phyloP scores from a whole-genome alignment of 2,329 filamentous ascomycete genomes.

The Ophiostoma novo-ulmi region DNA sequence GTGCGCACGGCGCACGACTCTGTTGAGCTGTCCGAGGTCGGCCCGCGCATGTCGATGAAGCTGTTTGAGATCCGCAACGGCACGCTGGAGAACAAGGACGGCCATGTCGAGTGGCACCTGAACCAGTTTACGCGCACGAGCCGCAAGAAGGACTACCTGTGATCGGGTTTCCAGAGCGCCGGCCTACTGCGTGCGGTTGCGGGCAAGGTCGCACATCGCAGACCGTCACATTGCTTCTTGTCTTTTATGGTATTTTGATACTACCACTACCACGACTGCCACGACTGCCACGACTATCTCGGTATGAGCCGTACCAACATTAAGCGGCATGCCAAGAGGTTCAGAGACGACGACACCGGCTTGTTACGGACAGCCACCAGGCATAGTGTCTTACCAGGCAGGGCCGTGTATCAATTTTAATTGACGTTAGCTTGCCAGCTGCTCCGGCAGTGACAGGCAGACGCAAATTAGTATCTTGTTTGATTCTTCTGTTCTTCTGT shows the following conservation, averaged over 20 bases:
- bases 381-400: background rate
- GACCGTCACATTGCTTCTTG: background rate
- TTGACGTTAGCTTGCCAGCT: background rate
- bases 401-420: background rate
- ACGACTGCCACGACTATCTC: background rate
- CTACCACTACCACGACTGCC: background rate
- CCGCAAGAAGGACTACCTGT: constrained; percentile 93
- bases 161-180: constrained; percentile 31
- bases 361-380: background rate
- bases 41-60: constrained; percentile 95
- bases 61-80: constrained; percentile 89
- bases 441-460: background rate
- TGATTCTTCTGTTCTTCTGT: background rate
- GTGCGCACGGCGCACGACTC: constrained; percentile 77
- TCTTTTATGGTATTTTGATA: background rate
- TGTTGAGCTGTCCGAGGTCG: constrained; percentile 83
- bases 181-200: background rate
- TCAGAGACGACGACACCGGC: background rate
- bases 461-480: background rate
- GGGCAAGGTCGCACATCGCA: background rate
- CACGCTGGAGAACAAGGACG: constrained; percentile 88
- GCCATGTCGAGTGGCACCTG: constrained; percentile 93
- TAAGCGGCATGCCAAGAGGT: constrained; percentile 10
- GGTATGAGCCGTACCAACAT: background rate
- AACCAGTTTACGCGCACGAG: constrained; percentile 92